A percentile compares a stretch with the other conserved stretches of the same genome.
phyloP scores from a whole-genome alignment of 1,139 yeast species.

The Suhomyces yuchorum region DNA sequence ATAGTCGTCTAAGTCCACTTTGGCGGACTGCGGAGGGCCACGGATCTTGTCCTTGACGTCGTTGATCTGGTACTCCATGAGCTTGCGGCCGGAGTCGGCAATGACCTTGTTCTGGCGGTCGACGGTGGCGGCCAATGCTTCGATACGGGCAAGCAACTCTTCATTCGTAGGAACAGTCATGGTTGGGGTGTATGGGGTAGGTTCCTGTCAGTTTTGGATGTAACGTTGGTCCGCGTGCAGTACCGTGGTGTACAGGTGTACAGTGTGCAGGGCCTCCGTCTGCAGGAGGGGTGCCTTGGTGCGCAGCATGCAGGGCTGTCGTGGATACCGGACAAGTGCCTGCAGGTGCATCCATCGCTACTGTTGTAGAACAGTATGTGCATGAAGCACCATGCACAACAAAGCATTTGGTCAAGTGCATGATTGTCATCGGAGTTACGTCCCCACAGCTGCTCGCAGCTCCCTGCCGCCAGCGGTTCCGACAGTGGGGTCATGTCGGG shows the following conservation, averaged over 20 bases:
- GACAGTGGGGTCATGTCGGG: background rate
- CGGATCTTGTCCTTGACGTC: constrained; percentile 45
- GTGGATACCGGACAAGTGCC: background rate
- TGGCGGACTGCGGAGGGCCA: constrained; percentile 11
- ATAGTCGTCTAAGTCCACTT: constrained; percentile 57
- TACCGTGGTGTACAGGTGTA: too few species aligned
- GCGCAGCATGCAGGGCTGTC: too few species aligned
- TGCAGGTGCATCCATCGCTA: background rate
- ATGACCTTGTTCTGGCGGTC: constrained; percentile 44
- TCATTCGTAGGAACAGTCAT: constrained; percentile 10
- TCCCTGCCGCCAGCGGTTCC: too few species aligned
- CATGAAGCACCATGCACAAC: background rate
- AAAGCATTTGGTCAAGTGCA: background rate
- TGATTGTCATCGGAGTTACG: background rate
- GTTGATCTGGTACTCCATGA: constrained; percentile 65
- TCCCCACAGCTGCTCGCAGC: background rate
- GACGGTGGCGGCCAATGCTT: constrained; percentile 52
- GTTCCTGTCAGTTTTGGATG: background rate
- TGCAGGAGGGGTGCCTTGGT: too few species aligned
- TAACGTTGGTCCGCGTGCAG: too few species aligned
- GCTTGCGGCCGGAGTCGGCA: constrained; percentile 72
- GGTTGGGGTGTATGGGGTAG: background rate
- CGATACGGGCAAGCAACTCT: constrained; percentile 33
- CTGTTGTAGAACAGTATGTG: background rate
- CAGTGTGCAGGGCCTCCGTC: too few species aligned